phyloP scores from a whole-genome alignment of 225 moss, liverwort and hornwort genomes.

The Marchantia paleacea region DNA sequence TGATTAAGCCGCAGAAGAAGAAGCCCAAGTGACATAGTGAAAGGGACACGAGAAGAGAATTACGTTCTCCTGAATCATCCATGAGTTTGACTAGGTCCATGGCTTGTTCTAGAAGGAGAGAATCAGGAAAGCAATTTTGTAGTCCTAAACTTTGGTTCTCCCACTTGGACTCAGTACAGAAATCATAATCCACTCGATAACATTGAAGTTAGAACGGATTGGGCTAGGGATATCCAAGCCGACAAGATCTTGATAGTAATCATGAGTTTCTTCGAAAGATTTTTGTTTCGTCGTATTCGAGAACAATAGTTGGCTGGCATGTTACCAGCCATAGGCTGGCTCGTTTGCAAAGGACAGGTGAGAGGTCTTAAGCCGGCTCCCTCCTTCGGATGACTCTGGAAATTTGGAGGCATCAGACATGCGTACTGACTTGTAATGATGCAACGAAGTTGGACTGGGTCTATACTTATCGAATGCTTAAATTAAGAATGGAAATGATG shows the following conservation, averaged over 20 bases:
- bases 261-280: not conserved
- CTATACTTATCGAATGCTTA: not conserved
- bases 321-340: not conserved
- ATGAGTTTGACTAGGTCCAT: too few relatives aligned
- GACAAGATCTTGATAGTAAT: not conserved
- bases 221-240: not conserved
- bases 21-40: too few relatives aligned
- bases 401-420: not conserved
- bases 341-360: not conserved
- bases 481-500: not conserved
- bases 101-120: too few relatives aligned
- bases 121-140: too few relatives aligned
- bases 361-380: not conserved
- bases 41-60: too few relatives aligned
- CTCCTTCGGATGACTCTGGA: not conserved
- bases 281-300: not conserved
- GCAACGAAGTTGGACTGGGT: not conserved
- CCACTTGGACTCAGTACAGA: too few relatives aligned
- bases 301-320: not conserved
- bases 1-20: too few relatives aligned
- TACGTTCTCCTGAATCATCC: too few relatives aligned
- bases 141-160: too few relatives aligned
- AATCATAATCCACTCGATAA: too few relatives aligned
- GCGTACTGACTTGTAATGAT: slow-evolving; percentile 2
- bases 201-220: too few relatives aligned